Evolutionary conservation across 352 stramenopile species (phyloP), one percentile per base, ranked within the genome.

Genomic region (Globisporangium rhizosaccharum): DNA sequence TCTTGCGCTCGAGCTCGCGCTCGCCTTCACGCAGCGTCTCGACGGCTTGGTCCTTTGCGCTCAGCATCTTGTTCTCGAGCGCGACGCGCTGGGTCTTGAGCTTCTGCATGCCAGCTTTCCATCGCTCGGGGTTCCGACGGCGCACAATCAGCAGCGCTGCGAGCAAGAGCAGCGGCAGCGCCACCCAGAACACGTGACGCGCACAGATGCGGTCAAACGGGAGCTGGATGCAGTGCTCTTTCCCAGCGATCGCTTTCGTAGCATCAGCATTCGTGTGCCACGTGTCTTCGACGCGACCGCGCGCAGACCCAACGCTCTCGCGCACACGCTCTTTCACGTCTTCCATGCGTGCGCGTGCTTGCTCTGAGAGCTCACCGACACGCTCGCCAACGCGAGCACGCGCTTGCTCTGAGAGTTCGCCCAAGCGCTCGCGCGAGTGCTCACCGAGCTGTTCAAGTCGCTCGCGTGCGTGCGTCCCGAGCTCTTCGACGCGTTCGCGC

Each of bases 91-190:
- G 75, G 37, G 61, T 58, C 44, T 72, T 65, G 20, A 90, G 66
- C 55, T 71, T 79, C 53, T 82, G 70, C 64, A 88, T 72, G 42
- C 71, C 62, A 0, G 73, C 73, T 2, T 77, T 75, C 79, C 79
- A 91, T 52, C 80, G 76, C 52, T 89, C 82, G 33, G 82, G 79
- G 63, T 89, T 85, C 26, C 72, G 79, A 26, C 79, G 79, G 48
- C 79, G 82, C 26, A 85, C 47, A 53, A 85, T 56, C 36, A 70
- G 62, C 26, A 70, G 60, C 18, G 76, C 25, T 25, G 77, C 25
- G 1, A 86, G 26, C 11, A 78, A 7, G 0, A 70, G 20, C 18
- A 87, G 39, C 18, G 88, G 51, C 3, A 78, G 79, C 50, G 87
- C 37, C 2, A 79, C n/a, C 51, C 72, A 75, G 23, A 75, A 33